Base-by-base conservation (phyloP, 176 grass and related monocot species). In the Oropetium thomaeum region DNA sequence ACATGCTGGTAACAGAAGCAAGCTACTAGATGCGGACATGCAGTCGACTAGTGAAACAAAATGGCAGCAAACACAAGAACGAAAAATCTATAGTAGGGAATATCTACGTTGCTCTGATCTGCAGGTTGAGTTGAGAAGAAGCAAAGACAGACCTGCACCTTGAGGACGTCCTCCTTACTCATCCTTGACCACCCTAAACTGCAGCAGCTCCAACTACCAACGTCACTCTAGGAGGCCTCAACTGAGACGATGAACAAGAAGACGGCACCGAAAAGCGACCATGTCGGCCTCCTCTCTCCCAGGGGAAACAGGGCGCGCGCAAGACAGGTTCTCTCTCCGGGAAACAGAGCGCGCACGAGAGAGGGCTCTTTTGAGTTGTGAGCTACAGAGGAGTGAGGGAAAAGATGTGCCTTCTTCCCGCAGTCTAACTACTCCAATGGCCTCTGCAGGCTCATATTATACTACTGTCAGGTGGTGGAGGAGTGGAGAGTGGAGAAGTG, bases 131-230 rank as follows among this genome's bases (percentile, higher is more conserved):
- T 58, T 0, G 8, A 58, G 57, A 77, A 53, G 73, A 79, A 86
- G 70, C 62, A 71, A 88, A 69, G 20, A 69, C 54, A 57, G 2
- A 89, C 90, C 90, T 93, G 87, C 67, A 89, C 81, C 84, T 84
- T 87, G 83, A 89, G 76, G 66, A 81, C 47, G 8, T 93, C 87
- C 61, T 87, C 87, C 81, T 87, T 93, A 80, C 90, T 89, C 90
- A 93, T 93, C 58, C 52, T 59, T 92, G 67, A 83, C 52, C 55
- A 31, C 42, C 73, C 14, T 23, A 69, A 68, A 69, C 17, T n/a
- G 22, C 52, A 69, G 11, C 1, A 10, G 78, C 51, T 0, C 20
- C 60, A 30, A 28, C 44, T 42, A 11, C 6, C 58, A 67, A 10
- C 30, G 26, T 8, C 54, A 62, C n/a, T n/a, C n/a, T n/a, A n/a